Base-by-base conservation (phyloP, 257 asterid genomes). In the Dorcoceras hygrometricum region DNA sequence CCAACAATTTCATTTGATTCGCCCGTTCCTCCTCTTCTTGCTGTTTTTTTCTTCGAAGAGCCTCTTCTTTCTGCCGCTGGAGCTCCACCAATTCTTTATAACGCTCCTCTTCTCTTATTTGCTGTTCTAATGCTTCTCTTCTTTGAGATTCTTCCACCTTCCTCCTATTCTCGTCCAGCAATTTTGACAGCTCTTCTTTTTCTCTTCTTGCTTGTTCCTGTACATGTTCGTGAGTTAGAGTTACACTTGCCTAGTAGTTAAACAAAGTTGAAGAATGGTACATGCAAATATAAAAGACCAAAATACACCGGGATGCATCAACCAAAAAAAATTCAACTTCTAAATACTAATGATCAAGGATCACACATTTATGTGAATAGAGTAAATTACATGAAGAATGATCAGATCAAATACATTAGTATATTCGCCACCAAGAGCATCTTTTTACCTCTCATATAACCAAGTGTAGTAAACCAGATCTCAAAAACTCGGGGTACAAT, bases 1-100 rank as follows among this genome's bases (percentile, higher is more conserved):
- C 99, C 78, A 89, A 77, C 76, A 91, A 48, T 80, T 84, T 87
- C 80, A 90, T 86, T 76, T 87, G 99, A 65, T 94, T 94, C 0
- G 93, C 85, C 20, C 89, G 80, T 79, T 91, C 99, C 84, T 94
- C 99, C 67, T 91, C 99, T 75, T 95, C 99, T 71, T 87, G 83
- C 68, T 84, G 91, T 67, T 84, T 94, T 59, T 89, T 90, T 77
- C 81, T 86, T 29, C 85, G 78, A 79, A 90, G 24, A 22, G 96
- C 95, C 81, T 89, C 98, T 75, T 95, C 99, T 57, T 87, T 91
- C 79, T 84, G 95, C 48, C 96, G 77, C 60, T 90, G 99, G 57
- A 84, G 96, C 82, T 95, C 99, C 76, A 81, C 96, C 75, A 91
- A 75, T 71, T 95, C 93, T 61, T 86, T 74, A 57, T 89, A 91